Evolutionary conservation across 441 rosid species (phyloP), one percentile per base, ranked within the genome.

Genomic region (Corymbia citriodora): DNA sequence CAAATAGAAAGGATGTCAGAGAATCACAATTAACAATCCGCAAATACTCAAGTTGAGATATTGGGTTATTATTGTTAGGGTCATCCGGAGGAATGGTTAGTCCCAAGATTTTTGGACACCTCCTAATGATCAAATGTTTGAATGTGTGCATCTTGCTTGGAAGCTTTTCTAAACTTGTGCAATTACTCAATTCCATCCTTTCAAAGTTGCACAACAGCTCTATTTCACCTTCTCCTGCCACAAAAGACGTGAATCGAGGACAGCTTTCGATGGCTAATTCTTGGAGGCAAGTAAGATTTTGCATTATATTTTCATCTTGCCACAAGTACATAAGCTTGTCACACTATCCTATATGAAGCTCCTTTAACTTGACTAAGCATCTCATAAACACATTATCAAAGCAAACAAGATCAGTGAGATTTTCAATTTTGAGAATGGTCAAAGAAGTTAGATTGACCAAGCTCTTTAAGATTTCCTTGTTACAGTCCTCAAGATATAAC

Each of bases 1-100:
- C 49, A 72, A 18, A 33, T 1, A 7, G 13, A 72, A 1, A 33
- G 0, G 49, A 19, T 18, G 25, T 33, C 1, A 19, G 15, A 31
- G 45, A 68, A 31, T 68, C 23, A 4, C 45, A 68, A 68, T 68
- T 4, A 9, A 68, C 33, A 8, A 68, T 68, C 79, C 12, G 1
- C 1, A 18, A 4, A 33, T 36, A 72, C 6, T 19, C 82, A 72
- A 72, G 48, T 72, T 5, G 82, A 72, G 82, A 36, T 5, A 33
- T 5, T 0, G 8, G 0, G 27, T 72, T 33, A 72, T 10, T 36
- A 14, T 12, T 33, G 4, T 1, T 72, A 2, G 14, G 48, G 4
- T 72, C 27, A 72, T 19, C 25, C 2, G 1, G 82, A 72, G 48
- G 14, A 36, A 36, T 72, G 48, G 9, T 33, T 36, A 6, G 8